These are phyloP conservation scores for Colletotrichum sublineola DNA, from an alignment of 2,329 filamentous ascomycete species.

Conservation along the genomic window DNA sequence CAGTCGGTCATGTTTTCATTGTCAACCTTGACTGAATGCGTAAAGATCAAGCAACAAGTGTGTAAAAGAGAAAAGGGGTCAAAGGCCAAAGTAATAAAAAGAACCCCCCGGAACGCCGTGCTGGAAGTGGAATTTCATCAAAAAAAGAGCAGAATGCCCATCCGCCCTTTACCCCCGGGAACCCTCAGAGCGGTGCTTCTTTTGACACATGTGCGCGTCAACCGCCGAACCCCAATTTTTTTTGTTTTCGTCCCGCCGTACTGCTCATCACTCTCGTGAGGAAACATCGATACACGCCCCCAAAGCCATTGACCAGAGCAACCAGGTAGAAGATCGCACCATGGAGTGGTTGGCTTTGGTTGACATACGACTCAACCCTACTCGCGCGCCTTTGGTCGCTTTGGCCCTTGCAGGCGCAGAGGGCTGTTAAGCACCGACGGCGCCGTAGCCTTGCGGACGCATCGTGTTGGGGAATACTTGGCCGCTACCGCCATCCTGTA, in stretches of 20 bases:
- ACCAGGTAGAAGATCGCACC: background rate
- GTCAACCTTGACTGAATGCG: constrained; percentile 40
- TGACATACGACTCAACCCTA: constrained; percentile 9
- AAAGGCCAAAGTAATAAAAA: constrained; percentile 17
- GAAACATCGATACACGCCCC: constrained; percentile 22
- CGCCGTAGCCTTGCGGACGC: constrained; percentile 68
- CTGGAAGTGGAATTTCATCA: constrained; percentile 41
- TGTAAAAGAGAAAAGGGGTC: background rate
- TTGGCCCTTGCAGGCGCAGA: constrained; percentile 8
- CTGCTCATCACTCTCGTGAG: constrained; percentile 19
- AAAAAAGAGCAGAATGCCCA: constrained; percentile 33
- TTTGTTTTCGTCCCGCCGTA: constrained; percentile 5
- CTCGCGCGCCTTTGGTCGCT: background rate
- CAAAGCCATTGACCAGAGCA: constrained; percentile 17
- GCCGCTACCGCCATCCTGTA: constrained; percentile 60
- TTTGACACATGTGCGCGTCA: constrained; percentile 13
- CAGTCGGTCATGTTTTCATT: constrained; percentile 41
- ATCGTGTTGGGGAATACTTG: constrained; percentile 59
- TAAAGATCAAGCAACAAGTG: constrained; percentile 20
- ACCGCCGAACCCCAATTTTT: constrained; percentile 5
- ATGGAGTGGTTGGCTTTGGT: background rate
- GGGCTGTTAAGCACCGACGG: constrained; percentile 65
- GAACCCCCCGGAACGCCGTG: constrained; percentile 39
- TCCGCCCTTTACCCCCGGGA: constrained; percentile 9
- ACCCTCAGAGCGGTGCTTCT: constrained; percentile 21